These are phyloP conservation scores for Citrus glauca DNA, from an alignment of 345 rosid species.

Conservation along the genomic window DNA sequence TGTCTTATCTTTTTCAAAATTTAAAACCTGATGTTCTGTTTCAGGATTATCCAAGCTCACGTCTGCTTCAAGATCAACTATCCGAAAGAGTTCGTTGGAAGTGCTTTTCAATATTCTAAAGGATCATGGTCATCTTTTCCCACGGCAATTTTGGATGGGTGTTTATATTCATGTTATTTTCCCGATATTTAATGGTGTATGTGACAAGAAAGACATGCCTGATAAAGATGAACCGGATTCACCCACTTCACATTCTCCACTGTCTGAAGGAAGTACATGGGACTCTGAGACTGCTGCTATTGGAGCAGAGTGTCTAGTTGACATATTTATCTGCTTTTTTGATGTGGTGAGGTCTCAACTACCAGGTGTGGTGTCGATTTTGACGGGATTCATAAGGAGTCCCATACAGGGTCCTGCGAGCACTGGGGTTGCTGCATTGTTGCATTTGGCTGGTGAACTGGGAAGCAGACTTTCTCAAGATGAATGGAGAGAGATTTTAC, in stretches of 20 bases:
- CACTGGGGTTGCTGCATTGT: constrained; percentile 64
- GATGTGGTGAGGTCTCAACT: constrained; percentile 60
- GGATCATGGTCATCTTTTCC: constrained; percentile 94
- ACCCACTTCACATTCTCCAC: constrained; percentile 37
- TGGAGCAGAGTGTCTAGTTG: constrained; percentile 74
- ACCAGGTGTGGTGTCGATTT: constrained; percentile 49
- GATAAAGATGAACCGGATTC: constrained; percentile 41
- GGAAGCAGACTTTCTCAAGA: constrained; percentile 55
- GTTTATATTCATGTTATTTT: constrained; percentile 57
- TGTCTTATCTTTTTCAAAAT: constrained; percentile 1
- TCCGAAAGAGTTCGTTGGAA: constrained; percentile 87
- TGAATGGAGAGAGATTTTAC: constrained; percentile 67
- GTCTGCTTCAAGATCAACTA: constrained; percentile 75
- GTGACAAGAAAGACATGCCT: constrained; percentile 39
- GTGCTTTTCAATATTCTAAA: constrained; percentile 90
- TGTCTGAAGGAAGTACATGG: constrained; percentile 53
- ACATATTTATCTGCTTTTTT: constrained; percentile 60
- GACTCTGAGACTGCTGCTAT: constrained; percentile 73
- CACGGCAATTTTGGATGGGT: constrained; percentile 62
- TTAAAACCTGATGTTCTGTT: constrained; percentile 20
- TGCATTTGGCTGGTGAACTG: constrained; percentile 59
- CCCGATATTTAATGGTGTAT: constrained; percentile 53
- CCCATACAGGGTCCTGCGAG: constrained; percentile 79
- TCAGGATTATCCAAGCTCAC: constrained; percentile 86
- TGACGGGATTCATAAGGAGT: constrained; percentile 69